Base-by-base conservation (phyloP, 441 rosid genomes). In the Omphalea diandra region DNA sequence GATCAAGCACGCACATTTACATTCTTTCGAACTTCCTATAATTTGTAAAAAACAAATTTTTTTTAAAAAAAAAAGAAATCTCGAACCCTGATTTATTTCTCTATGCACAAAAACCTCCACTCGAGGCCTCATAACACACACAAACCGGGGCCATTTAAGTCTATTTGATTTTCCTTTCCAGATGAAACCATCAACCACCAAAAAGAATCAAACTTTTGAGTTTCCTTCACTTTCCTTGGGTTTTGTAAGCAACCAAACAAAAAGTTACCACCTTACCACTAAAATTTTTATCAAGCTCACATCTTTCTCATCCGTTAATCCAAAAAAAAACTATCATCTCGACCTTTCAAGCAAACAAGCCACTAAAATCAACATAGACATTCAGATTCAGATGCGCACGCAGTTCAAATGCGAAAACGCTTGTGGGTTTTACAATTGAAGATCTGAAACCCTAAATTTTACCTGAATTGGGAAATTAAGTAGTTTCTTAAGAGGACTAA, bases 401-500 rank as follows among this genome's bases (percentile, higher is more conserved):
- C 61, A 57, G 27, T 55, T 40, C 27, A 40, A 17, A 55, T 41
- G 18, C 1, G 10, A 2, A 40, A 49, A n/a, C 7, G 50, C 4
- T 35, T 49, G 58, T 6, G 18, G 20, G 26, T 35, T 6, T 14
- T 10, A 40, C 11, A 38, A 49, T 27, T 47, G 24, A 26, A 50
- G 73, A 61, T 70, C 61, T 61, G 61, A 40, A 60, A 50, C 35
- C n/a, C n/a, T 3, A 10, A 35, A 57, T 43, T 7, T 14, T 2
- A 31, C 2, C 12, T 56, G 41, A n/a, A 26, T 10, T 12, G 66
- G 11, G 22, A 67, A 65, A 60, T 71, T 38, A 32, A 24, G 59
- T 41, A 56, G 24, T 14, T 63, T 67, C 61, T 57, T 5, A 50
- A 31, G 63, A 71, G 65, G 76, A 75, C 84, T 76, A 33, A 75